Percentiles rank a stretch among this genome's conserved stretches.
These are phyloP conservation scores for Rhodomyrtus tomentosa DNA, from an alignment of 345 rosid genomes.

Conservation along the genomic window DNA sequence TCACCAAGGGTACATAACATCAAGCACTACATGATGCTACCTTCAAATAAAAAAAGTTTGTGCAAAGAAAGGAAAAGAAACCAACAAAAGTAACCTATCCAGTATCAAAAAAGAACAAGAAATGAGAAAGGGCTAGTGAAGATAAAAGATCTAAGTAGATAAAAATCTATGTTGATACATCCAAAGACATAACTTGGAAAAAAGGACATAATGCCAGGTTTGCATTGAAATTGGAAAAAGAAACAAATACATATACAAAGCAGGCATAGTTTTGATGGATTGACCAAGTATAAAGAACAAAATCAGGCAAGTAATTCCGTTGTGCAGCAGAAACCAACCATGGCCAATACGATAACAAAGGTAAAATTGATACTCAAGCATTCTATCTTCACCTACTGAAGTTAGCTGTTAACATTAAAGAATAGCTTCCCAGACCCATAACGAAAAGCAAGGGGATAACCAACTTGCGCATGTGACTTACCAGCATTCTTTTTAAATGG, in stretches of 20 bases:
- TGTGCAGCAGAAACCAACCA: background rate
- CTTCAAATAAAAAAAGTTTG: background rate
- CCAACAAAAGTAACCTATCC: background rate
- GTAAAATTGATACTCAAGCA: background rate
- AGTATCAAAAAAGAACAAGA: background rate
- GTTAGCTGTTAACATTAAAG: background rate
- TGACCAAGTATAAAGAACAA: background rate
- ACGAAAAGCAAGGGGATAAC: background rate
- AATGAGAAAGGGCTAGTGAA: background rate
- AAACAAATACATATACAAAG: background rate
- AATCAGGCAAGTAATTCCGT: background rate
- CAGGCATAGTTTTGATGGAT: background rate
- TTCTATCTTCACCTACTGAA: background rate
- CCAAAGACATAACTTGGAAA: background rate
- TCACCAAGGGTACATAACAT: background rate
- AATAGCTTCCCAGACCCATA: background rate
- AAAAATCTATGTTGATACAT: background rate
- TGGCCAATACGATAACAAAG: background rate
- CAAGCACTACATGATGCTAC: background rate
- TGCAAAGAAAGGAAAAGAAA: background rate
- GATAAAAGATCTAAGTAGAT: background rate
- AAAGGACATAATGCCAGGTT: background rate
- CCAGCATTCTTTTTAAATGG: conserved; percentile 96
- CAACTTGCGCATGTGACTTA: conserved; percentile 10
- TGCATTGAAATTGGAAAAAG: background rate